Evolutionary conservation across 345 rosid genomes (phyloP), one percentile per base, ranked within the genome.

Genomic region (Triadica sebifera): DNA sequence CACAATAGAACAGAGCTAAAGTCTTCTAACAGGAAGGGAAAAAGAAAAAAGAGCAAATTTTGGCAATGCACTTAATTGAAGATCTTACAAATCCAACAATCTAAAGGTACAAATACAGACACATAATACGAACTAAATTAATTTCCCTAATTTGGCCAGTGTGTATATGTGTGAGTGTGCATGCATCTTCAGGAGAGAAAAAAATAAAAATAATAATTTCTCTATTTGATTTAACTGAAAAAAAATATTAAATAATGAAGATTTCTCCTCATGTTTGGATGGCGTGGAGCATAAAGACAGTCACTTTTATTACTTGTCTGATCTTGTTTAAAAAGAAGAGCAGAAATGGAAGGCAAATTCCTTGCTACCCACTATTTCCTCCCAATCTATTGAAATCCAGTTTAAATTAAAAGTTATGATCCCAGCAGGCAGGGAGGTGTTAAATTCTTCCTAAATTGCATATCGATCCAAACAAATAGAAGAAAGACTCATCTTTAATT

Each of bases 401-500:
- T 8, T 70, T 12, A 39, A 22, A 70, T 56, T n/a, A 25, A 37
- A 3, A 38, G 60, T 38, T 69, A 10, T 52, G 9, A 19, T 25
- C 11, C 41, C 70, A 49, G 15, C 11, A 20, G 24, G 12, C 22
- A n/a, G 19, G 52, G 39, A 67, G 29, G 24, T 4, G 59, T 3
- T 3, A 52, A 4, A 7, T 13, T 69, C 49, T 38, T n/a, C 37
- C 65, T 43, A 37, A 0, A 6, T 13, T 13, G 39, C 13, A 24
- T 58, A 55, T 70, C 5, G 17, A 47, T 59, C 46, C 67, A 58
- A 59, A 58, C 25, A 46, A 10, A 60, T 59, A 65, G 53, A 56
- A 38, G 29, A 22, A 70, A 57, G 52, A 6, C n/a, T 17, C 17
- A 22, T 0, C 12, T 43, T 15, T 50, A 50, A 12, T 13, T 65